Evolutionary conservation across 257 asterid species (phyloP), one percentile per base, ranked within the genome.

Genomic region (Leonotis leonurus): DNA sequence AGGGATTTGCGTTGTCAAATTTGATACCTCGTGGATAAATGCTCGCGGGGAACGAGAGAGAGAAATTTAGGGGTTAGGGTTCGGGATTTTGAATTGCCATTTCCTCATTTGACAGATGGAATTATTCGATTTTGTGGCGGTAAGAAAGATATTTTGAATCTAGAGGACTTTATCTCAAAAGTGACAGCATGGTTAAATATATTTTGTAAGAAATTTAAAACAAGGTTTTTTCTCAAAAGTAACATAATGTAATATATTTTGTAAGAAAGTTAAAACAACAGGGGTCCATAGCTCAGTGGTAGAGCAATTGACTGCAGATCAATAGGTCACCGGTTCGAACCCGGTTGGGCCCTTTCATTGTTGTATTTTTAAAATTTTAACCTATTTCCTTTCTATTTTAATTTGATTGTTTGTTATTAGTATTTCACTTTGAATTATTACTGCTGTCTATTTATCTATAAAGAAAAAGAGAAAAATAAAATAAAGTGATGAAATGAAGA

Each of bases 231-330:
- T 27, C 33, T n/a, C n/a, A n/a, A n/a, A n/a, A n/a, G n/a, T n/a
- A n/a, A n/a, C n/a, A n/a, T n/a, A 27, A 27, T 27, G 33, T 27
- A 6, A 27, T 27, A 27, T 27, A 27, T 27, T 27, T 27, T 27
- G 33, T 3, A 27, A 27, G 33, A 27, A 27, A 27, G 6, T 2
- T 27, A 2, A 33, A 1, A 32, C 8, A 32, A 6, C 0, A 56
- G 3, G 88, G 85, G 85, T 82, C 78, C 83, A 83, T 88, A 85
- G 95, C 92, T 88, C 95, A 88, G 95, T 88, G 96, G 92, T 83
- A 85, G 90, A 88, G 95, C 92, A 85, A 77, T 85, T 81, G 85
- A 82, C 88, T 82, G 85, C 85, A 82, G 85, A 82, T 82, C 85
- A 82, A 76, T 69, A 78, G 88, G 88, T 78, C 88, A 78, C 88